phyloP scores from a whole-genome alignment of 306 rosid species.

The Sicyos edulis region DNA sequence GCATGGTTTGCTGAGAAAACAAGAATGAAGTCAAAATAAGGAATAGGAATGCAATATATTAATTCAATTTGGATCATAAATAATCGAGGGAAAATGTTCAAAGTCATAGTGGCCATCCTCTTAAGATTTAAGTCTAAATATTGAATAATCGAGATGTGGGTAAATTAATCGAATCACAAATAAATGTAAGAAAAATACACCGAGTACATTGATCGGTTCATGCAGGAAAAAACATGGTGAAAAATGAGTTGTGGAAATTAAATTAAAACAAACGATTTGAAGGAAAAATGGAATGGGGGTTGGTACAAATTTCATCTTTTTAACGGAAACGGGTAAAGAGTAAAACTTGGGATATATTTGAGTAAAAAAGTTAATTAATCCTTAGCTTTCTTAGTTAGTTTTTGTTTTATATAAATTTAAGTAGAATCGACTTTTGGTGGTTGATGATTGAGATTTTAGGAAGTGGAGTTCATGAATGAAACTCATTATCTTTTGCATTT shows the following conservation, averaged over 20 bases:
- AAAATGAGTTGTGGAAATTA: not conserved
- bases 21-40: not conserved
- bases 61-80: no score
- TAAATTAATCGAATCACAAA: no score
- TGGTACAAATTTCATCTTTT: not conserved
- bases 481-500: conserved; percentile 2
- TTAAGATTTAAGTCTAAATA: no score
- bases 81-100: no score
- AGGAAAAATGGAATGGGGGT: not conserved
- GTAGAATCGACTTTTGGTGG: not conserved
- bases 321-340: not conserved
- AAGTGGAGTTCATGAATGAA: conserved; percentile 18
- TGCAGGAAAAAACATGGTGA: not conserved
- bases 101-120: no score
- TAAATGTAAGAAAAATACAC: no score
- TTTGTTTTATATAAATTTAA: not conserved
- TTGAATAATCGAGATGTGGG: no score
- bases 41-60: not conserved
- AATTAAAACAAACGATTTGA: not conserved
- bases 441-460: not conserved
- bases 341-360: not conserved
- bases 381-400: not conserved
- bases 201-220: not conserved
- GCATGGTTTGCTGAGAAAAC: not conserved
- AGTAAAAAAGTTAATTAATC: not conserved